Evolutionary conservation across 1,284 basidiomycete species (phyloP).

Genomic region (Trichosporon coremiiforme): DNA sequence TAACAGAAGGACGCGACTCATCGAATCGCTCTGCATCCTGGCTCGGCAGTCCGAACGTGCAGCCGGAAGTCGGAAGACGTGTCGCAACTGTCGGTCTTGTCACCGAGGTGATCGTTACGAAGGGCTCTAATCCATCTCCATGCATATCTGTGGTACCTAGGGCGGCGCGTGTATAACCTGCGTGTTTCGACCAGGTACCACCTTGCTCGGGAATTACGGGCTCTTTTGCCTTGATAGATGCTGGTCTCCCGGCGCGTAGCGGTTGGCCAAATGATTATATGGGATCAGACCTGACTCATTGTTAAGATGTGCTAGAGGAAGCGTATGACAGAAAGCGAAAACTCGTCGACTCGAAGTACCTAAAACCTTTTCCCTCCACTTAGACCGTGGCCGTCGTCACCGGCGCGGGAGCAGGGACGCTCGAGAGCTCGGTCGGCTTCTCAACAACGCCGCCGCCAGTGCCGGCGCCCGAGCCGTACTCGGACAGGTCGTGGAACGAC

Average conservation of each 20-base stretch:
- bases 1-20: not conserved
- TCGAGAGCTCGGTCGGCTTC: constrained; percentile 16
- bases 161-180: not conserved
- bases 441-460: not conserved
- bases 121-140: not conserved
- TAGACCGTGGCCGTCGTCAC: not conserved
- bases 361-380: not conserved
- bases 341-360: not conserved
- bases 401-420: constrained; percentile 1
- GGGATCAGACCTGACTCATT: not conserved
- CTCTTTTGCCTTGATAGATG: constrained; percentile 4
- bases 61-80: not conserved
- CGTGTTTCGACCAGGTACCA: not conserved
- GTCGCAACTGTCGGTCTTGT: not conserved
- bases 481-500: constrained; percentile 16
- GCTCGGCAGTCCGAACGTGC: not conserved
- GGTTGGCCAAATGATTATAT: not conserved
- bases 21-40: not conserved
- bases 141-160: not conserved
- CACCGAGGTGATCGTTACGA: not conserved
- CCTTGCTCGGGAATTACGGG: not conserved
- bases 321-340: not conserved
- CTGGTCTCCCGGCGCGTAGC: not conserved
- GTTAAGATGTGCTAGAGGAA: not conserved
- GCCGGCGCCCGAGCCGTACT: not conserved